phyloP scores from a whole-genome alignment of 2,329 filamentous ascomycete genomes.

The Capronia americana region DNA sequence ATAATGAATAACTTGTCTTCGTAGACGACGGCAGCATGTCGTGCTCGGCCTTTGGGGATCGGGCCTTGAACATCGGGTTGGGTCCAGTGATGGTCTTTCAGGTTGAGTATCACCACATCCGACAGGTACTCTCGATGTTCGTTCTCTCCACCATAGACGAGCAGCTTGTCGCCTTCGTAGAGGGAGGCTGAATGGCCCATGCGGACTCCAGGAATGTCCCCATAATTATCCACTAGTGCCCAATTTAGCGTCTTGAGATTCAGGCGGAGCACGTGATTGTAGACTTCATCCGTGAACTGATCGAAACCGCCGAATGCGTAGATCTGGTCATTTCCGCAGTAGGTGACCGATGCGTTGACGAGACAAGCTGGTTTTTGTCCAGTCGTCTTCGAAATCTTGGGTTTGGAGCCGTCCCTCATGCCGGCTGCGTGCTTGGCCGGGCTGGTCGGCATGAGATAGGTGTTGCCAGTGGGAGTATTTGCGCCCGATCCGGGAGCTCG shows the following conservation, averaged over 20 bases:
- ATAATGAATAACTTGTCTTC: conserved; percentile 97
- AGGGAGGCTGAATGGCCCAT: conserved; percentile 91
- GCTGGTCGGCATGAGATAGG: conserved; percentile 90
- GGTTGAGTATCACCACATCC: conserved; percentile 93
- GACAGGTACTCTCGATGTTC: conserved; percentile 95
- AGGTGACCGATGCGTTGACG: conserved; percentile 98
- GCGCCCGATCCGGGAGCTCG: conserved; percentile 30
- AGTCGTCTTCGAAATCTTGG: conserved; percentile 78
- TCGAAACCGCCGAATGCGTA: conserved; percentile 99
- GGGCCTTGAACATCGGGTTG: conserved; percentile 86
- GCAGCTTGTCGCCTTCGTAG: conserved; percentile 91
- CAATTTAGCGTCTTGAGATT: conserved; percentile 89
- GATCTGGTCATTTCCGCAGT: conserved; percentile 95
- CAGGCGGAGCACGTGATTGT: conserved; percentile 92
- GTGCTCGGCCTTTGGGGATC: conserved; percentile 84
- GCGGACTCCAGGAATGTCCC: conserved; percentile 34
- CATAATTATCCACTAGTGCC: conserved; percentile 97
- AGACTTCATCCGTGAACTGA: conserved; percentile 97
- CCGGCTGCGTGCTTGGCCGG: conserved; percentile 70
- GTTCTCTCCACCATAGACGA: conserved; percentile 97
- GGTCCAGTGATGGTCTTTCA: conserved; percentile 93
- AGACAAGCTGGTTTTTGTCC: conserved; percentile 88
- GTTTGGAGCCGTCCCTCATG: conserved; percentile 67
- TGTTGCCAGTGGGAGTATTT: conserved; percentile 47
- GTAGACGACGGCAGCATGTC: conserved; percentile 91